Evolutionary conservation across 2,329 filamentous ascomycete species (phyloP).

Genomic region (Diaporthe helianthi): DNA sequence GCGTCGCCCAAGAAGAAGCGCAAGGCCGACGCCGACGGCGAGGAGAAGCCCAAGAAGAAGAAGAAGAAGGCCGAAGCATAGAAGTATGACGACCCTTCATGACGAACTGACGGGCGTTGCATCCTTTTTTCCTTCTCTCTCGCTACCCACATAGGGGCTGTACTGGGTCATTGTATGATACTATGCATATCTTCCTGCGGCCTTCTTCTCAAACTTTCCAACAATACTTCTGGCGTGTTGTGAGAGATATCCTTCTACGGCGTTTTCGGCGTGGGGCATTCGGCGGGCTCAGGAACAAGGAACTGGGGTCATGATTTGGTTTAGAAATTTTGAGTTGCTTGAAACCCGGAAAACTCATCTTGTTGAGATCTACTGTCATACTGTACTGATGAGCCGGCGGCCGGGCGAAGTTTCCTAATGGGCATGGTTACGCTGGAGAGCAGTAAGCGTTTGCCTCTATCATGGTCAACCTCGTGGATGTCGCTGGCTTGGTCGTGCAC

Average conservation of each 20-base stretch:
- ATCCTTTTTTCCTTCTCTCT: neutral
- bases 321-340: constrained; percentile 23
- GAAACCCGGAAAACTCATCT: neutral
- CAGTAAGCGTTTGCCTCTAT: neutral
- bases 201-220: constrained; percentile 31
- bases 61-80: constrained; percentile 40
- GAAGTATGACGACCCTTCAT: neutral
- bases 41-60: constrained; percentile 65
- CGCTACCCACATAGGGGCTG: constrained; percentile 7
- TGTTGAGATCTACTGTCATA: constrained; percentile 10
- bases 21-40: constrained; percentile 71
- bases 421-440: neutral
- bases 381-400: neutral
- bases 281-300: constrained; percentile 25
- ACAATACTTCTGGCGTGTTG: constrained; percentile 29
- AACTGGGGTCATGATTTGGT: constrained; percentile 9
- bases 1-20: constrained; percentile 69
- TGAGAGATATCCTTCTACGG: constrained; percentile 36
- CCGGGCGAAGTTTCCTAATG: neutral
- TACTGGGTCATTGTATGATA: constrained; percentile 32
- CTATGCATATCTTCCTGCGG: constrained; percentile 32
- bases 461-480: neutral
- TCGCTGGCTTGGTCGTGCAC: neutral
- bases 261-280: constrained; percentile 34
- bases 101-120: constrained; percentile 2